These are phyloP conservation scores for Usnea hakonensis DNA, from an alignment of 495 filamentous ascomycete species.

Conservation along the genomic window DNA sequence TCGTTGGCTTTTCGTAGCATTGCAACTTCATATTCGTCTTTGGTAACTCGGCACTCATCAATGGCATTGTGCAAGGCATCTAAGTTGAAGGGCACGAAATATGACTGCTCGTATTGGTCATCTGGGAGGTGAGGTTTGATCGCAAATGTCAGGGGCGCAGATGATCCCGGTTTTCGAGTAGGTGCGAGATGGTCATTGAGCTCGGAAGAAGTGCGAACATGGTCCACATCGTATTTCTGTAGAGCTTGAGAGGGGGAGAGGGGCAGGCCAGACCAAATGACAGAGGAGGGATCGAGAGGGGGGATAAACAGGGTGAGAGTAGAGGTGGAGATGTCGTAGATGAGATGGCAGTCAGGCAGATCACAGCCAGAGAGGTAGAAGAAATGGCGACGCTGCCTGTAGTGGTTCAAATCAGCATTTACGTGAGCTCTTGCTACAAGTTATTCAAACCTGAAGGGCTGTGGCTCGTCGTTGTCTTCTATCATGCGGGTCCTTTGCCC, in stretches of 20 bases:
- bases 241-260: conserved; percentile 65
- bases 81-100: conserved; percentile 18
- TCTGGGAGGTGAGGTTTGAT: conserved; percentile 25
- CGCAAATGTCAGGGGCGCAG: conserved; percentile 21
- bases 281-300: conserved; percentile 73
- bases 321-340: conserved; percentile 66
- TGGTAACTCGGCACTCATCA: conserved; percentile 68
- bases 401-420: conserved; percentile 4
- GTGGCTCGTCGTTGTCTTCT: conserved; percentile 74
- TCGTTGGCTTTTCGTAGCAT: conserved; percentile 72
- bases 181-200: conserved; percentile 55
- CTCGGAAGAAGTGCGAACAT: conserved; percentile 59
- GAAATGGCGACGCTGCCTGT: conserved; percentile 84
- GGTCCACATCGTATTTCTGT: conserved; percentile 74
- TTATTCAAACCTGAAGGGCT: conserved; percentile 53
- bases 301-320: conserved; percentile 88
- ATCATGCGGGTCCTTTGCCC: conserved; percentile 66
- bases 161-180: conserved; percentile 27
- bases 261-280: conserved; percentile 95
- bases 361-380: conserved; percentile 90
- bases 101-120: conserved; percentile 5
- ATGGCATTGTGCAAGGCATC: conserved; percentile 42
- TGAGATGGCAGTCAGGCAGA: conserved; percentile 70
- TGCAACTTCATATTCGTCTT: conserved; percentile 70
- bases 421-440: neutral